Evolutionary conservation across 345 rosid genomes (phyloP).

Genomic region (Hypericum androsaemum): DNA sequence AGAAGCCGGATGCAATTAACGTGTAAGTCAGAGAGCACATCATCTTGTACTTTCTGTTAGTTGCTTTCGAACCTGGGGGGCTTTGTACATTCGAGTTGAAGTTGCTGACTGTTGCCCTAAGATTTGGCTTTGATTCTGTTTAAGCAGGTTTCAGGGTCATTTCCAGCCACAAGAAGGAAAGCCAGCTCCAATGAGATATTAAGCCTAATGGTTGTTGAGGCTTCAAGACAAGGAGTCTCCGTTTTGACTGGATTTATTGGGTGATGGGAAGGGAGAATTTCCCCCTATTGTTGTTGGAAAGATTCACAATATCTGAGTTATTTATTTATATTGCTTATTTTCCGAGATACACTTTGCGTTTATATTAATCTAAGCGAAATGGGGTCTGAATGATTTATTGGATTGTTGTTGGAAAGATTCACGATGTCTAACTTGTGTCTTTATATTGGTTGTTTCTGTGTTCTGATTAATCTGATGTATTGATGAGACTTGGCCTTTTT

Average conservation of each 20-base stretch:
- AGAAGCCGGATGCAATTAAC: slow-evolving; percentile 91
- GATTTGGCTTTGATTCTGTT: neutral
- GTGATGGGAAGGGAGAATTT: slow-evolving; percentile 42
- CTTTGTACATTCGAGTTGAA: neutral
- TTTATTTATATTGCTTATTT: too few species aligned
- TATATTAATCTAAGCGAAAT: too few species aligned
- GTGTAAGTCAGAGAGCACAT: slow-evolving; percentile 40
- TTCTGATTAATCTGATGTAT: too few species aligned
- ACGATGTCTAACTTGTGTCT: too few species aligned
- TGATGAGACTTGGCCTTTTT: too few species aligned
- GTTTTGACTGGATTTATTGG: slow-evolving; percentile 3
- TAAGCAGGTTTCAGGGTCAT: neutral
- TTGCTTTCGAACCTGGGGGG: neutral
- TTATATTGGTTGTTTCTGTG: too few species aligned
- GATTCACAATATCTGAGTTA: too few species aligned
- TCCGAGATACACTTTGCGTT: too few species aligned
- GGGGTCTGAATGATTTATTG: too few species aligned
- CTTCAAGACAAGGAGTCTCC: too few species aligned
- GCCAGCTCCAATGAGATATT: neutral
- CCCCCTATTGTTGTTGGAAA: neutral
- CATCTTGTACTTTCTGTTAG: neutral
- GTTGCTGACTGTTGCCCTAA: neutral
- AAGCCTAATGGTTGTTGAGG: neutral
- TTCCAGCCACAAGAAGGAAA: slow-evolving; percentile 4
- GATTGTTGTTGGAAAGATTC: too few species aligned